phyloP scores from a whole-genome alignment of 257 asterid genomes.

The Dorcoceras hygrometricum region DNA sequence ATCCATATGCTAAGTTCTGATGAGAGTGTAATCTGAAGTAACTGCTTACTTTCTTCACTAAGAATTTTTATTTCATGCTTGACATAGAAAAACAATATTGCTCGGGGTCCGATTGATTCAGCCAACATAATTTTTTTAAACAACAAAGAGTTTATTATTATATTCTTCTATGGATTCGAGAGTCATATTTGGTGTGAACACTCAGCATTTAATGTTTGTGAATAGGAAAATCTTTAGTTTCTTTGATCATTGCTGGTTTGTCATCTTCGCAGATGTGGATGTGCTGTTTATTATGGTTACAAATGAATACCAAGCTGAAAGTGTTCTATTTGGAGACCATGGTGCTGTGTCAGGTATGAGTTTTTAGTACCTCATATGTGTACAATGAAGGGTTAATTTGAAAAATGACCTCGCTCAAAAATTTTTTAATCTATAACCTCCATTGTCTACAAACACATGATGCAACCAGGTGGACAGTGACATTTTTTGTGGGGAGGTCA shows the following conservation, averaged over 20 bases:
- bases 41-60: constrained; percentile 18
- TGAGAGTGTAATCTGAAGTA: constrained; percentile 6
- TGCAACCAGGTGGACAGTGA: too few species aligned
- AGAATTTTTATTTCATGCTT: not conserved
- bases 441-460: too few species aligned
- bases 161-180: constrained; percentile 8
- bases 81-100: constrained; percentile 19
- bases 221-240: constrained; percentile 17
- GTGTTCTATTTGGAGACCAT: constrained; percentile 73
- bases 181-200: constrained; percentile 13
- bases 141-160: constrained; percentile 5
- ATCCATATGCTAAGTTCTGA: constrained; percentile 8
- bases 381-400: too few species aligned
- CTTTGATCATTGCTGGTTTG: constrained; percentile 24
- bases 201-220: constrained; percentile 16
- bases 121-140: not conserved
- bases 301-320: constrained; percentile 92
- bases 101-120: constrained; percentile 10
- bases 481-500: too few species aligned
- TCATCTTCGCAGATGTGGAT: constrained; percentile 61
- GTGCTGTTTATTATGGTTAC: constrained; percentile 87
- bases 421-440: too few species aligned
- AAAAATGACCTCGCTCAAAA: too few species aligned
- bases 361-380: constrained; percentile 19
- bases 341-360: constrained; percentile 84